A percentile compares a stretch with the other conserved stretches of the same genome.
Conservation (phyloP, 202 grass and related monocot genomes). For the Panicum virgatum region DNA sequence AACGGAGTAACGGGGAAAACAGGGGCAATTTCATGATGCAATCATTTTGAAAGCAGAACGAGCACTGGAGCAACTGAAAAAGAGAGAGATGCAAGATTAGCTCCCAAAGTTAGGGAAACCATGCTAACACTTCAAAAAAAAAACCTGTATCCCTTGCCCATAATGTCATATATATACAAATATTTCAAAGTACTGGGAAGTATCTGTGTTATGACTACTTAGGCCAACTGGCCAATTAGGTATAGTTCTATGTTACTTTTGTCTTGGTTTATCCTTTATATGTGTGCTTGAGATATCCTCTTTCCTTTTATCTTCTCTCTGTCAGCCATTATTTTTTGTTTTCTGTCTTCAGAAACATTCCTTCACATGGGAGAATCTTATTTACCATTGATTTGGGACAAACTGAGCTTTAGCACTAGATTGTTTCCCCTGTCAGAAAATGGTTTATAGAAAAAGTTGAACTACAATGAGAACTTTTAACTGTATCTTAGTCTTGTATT, state of each 20-base stretch:
- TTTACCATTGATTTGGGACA: slow-evolving; percentile 20
- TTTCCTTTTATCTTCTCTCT: neutral
- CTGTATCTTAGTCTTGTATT: slow-evolving; percentile 4
- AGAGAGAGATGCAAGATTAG: too few relatives aligned
- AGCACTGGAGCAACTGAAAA: too few relatives aligned
- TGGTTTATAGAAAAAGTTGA: slow-evolving; percentile 10
- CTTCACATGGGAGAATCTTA: slow-evolving; percentile 21
- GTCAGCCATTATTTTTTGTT: neutral
- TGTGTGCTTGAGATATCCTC: slow-evolving; percentile 3
- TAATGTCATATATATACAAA: slow-evolving; percentile 8
- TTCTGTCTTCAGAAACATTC: neutral
- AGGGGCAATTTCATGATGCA: too few relatives aligned
- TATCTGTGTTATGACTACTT: neutral
- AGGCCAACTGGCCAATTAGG: neutral
- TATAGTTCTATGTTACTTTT: neutral
- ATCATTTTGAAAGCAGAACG: too few relatives aligned
- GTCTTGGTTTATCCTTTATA: neutral
- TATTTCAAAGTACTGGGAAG: neutral
- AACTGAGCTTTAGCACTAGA: neutral
- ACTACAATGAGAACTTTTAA: neutral
- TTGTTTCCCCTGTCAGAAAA: neutral
- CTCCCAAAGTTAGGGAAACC: too few relatives aligned
- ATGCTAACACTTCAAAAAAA: neutral
- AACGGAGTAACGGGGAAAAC: too few relatives aligned
- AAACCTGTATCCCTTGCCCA: neutral